Percentiles rank a stretch among this genome's conserved stretches.
These are phyloP conservation scores for Jacaranda copaia DNA, from an alignment of 257 asterid genomes.

Conservation along the genomic window DNA sequence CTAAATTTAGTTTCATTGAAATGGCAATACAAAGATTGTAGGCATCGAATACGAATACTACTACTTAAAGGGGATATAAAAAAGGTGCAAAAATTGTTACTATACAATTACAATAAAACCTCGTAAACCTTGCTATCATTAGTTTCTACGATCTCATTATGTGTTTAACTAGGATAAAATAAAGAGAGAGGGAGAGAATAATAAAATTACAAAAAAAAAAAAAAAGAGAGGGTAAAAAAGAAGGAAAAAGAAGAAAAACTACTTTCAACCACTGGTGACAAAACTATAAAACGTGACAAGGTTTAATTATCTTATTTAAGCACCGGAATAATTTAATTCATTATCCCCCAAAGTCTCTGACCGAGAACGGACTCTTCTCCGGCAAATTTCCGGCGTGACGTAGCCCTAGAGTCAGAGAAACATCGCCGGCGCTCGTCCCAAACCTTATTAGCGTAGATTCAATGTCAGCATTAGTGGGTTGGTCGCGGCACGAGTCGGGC, in stretches of 20 bases:
- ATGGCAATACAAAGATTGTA: conserved; percentile 14
- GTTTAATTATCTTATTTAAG: conserved; percentile 47
- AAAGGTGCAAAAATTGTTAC: conserved; percentile 37
- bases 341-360: conserved; percentile 64
- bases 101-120: conserved; percentile 59
- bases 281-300: conserved; percentile 27
- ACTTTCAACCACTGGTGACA: conserved; percentile 31
- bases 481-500: neutral
- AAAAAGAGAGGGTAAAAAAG: no score
- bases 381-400: conserved; percentile 93
- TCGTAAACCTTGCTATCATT: conserved; percentile 48
- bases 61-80: neutral
- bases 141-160: conserved; percentile 40
- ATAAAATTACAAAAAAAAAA: neutral
- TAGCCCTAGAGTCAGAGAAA: conserved; percentile 94
- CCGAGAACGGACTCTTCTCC: conserved; percentile 75
- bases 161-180: conserved; percentile 39
- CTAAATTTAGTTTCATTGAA: conserved; percentile 18
- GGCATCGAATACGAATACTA: neutral
- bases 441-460: conserved; percentile 71
- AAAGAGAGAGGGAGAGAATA: neutral
- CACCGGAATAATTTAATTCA: conserved; percentile 25
- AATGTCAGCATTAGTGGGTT: conserved; percentile 34
- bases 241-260: neutral
- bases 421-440: conserved; percentile 81